Percentiles rank a stretch among this genome's conserved stretches.
phyloP scores from a whole-genome alignment of 2,329 filamentous ascomycete genomes.

The Colletotrichum lini region DNA sequence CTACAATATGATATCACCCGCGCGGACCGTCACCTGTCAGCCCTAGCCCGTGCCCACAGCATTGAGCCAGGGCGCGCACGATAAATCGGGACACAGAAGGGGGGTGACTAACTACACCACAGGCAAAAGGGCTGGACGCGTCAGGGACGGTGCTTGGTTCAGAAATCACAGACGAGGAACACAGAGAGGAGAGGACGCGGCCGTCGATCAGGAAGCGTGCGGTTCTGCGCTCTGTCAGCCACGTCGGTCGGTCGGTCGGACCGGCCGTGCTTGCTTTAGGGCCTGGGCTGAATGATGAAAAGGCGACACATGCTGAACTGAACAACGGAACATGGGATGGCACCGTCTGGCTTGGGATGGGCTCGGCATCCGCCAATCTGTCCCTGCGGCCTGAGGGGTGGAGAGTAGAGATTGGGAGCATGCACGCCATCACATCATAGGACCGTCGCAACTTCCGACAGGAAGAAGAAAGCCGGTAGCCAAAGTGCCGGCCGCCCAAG shows the following conservation, averaged over 20 bases:
- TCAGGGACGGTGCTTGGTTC: not conserved
- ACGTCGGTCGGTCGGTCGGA: conserved; percentile 1
- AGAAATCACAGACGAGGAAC: not conserved
- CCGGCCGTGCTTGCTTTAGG: not conserved
- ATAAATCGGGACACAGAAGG: not conserved
- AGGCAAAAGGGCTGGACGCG: conserved; percentile 6
- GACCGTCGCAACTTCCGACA: conserved; percentile 27
- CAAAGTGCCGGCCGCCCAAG: conserved; percentile 29
- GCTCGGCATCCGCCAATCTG: conserved; percentile 17
- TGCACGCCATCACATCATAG: not conserved
- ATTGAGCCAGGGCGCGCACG: conserved; percentile 6
- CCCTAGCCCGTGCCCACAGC: conserved; percentile 9
- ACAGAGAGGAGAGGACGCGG: not conserved
- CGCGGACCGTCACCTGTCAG: conserved; percentile 17
- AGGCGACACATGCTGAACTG: conserved; percentile 19
- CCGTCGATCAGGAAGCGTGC: not conserved
- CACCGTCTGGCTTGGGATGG: conserved; percentile 11
- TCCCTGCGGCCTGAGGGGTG: not conserved
- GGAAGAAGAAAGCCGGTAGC: conserved; percentile 28
- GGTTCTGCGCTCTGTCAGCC: not conserved
- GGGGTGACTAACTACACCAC: too few relatives aligned
- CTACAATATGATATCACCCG: not conserved
- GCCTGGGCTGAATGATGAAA: not conserved
- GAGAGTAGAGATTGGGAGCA: not conserved
- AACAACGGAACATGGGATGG: conserved; percentile 25